Evolutionary conservation across 2,329 filamentous ascomycete genomes (phyloP).

Genomic region (Verruconis gallopava): DNA sequence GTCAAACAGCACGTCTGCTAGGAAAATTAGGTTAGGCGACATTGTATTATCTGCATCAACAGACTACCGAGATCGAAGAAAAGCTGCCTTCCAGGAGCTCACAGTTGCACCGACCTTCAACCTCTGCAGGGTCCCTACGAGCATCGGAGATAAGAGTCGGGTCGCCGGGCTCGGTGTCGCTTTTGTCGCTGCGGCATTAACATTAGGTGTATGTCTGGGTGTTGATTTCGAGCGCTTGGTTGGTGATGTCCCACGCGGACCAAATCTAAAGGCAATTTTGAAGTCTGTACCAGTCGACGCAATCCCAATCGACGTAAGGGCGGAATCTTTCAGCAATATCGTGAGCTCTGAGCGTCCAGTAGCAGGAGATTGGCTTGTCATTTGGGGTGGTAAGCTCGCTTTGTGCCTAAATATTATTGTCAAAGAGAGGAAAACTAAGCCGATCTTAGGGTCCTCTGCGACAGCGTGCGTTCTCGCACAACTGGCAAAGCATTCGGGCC

Average conservation of each 20-base stretch:
- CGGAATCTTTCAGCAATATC: slow-evolving; percentile 50
- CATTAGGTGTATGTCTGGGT: slow-evolving; percentile 57
- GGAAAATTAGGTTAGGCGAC: slow-evolving; percentile 40
- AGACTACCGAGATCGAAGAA: slow-evolving; percentile 59
- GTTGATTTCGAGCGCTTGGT: slow-evolving; percentile 44
- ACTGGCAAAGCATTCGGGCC: slow-evolving; percentile 51
- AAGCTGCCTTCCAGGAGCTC: slow-evolving; percentile 60
- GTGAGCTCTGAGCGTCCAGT: slow-evolving; percentile 39
- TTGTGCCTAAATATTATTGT: too few species aligned
- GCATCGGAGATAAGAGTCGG: slow-evolving; percentile 40
- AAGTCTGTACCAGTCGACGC: slow-evolving; percentile 30
- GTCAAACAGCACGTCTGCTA: slow-evolving; percentile 27
- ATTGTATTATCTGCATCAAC: slow-evolving; percentile 54
- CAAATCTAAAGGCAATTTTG: slow-evolving; percentile 44
- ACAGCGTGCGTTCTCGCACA: slow-evolving; percentile 56
- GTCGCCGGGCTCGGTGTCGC: slow-evolving; percentile 53
- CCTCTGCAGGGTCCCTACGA: slow-evolving; percentile 45
- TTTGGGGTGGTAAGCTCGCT: slow-evolving; percentile 50
- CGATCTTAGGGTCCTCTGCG: slow-evolving; percentile 41
- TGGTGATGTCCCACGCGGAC: slow-evolving; percentile 32
- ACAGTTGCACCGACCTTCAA: slow-evolving; percentile 53
- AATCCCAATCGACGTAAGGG: slow-evolving; percentile 47
- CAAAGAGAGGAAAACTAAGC: too few species aligned
- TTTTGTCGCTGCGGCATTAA: slow-evolving; percentile 55
- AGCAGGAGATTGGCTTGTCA: slow-evolving; percentile 54